Evolutionary conservation across 495 filamentous ascomycete genomes (phyloP).

Genomic region (Xylaria curta): DNA sequence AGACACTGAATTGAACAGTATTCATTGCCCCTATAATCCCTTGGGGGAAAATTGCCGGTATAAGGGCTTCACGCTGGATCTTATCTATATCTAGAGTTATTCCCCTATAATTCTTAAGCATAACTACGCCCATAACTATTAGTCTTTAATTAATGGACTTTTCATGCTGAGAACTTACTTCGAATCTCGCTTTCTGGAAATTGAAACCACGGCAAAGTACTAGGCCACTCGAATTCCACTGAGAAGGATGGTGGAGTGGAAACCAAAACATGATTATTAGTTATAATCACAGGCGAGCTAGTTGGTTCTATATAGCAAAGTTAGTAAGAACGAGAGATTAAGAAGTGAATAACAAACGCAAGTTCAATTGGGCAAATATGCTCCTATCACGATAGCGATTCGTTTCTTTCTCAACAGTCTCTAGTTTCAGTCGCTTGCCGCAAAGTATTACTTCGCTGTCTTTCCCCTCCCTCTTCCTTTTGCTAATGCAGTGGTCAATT

Average conservation of each 20-base stretch:
- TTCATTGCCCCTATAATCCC: background rate
- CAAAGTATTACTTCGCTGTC: background rate
- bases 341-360: background rate
- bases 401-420: background rate
- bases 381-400: background rate
- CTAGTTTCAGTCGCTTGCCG: background rate
- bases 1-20: background rate
- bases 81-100: background rate
- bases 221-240: background rate
- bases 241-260: background rate
- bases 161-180: background rate
- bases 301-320: background rate
- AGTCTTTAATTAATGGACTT: background rate
- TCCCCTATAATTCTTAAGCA: background rate
- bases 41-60: background rate
- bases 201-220: background rate
- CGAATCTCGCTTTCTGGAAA: background rate
- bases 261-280: background rate
- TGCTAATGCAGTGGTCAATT: background rate
- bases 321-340: background rate
- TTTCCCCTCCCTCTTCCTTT: background rate
- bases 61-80: background rate
- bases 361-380: background rate
- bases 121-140: background rate
- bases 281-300: background rate